Base-by-base conservation (phyloP, 2,329 filamentous ascomycete genomes). In the Monilinia laxa region DNA sequence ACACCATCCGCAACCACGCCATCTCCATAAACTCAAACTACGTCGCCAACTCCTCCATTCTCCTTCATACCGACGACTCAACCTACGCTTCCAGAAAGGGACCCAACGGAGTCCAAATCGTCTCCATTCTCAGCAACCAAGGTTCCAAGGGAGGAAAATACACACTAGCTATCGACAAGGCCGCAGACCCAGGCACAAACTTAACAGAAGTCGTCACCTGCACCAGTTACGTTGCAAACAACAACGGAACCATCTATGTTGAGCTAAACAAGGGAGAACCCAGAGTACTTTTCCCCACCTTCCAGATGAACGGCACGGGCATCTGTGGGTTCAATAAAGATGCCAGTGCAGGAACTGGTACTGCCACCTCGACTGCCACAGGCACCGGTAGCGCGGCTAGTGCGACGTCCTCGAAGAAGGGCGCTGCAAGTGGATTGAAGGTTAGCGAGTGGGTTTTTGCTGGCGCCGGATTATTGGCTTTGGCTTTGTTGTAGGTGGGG, bases 71-170 rank as follows among this genome's bases (percentile, higher is more conserved):
- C 20, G 68, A 73, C 31, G 55, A 35, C 12, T 55, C 66, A n/a
- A 69, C 45, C 10, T 49, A 72, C 45, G 70, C 64, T 0, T 23
- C 70, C 10, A 54, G 68, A 9, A 73, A 73, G 57, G 72, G 72
- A 1, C 31, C 67, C 28, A 57, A 52, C 11, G 64, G 64, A 28
- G 62, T 58, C 0, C 69, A 70, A 51, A 67, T 68, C 0, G 49
- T 73, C 25, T 73, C 75, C 23, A 71, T 80, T 7, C 77, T 78
- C 68, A 78, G 76, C 62, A 81, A 81, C 68, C 71, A 75, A 9
- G 80, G 80, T 16, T 68, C 47, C 2, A 31, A 62, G 11, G 68
- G 64, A 2, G 65, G 45, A 23, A 23, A n/a, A 9, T 65, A 68
- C n/a, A 67, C 18, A 9, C 18, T 67, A 10, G 28, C 10, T 23